Conservation (phyloP, 495 filamentous ascomycete genomes). For the Acidomyces sp. region DNA sequence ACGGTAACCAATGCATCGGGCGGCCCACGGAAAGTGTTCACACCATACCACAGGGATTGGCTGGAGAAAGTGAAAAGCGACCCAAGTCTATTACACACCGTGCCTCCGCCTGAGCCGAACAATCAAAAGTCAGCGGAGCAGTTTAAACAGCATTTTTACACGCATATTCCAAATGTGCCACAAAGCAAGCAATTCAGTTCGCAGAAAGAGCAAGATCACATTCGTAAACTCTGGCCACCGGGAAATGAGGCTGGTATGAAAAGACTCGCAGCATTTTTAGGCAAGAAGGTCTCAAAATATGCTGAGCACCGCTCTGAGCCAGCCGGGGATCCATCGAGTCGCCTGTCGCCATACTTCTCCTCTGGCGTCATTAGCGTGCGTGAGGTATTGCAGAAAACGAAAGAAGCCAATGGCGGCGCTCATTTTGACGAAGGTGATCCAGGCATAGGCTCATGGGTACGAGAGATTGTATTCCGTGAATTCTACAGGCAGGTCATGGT, state of each 20-base stretch:
- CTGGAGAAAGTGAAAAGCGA: slow-evolving; percentile 25
- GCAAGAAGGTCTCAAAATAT: slow-evolving; percentile 29
- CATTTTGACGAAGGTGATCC: slow-evolving; percentile 24
- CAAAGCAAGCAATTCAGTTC: slow-evolving; percentile 31
- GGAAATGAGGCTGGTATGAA: slow-evolving; percentile 31
- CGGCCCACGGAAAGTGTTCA: slow-evolving; percentile 35
- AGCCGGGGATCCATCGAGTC: slow-evolving; percentile 28
- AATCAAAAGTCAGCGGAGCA: slow-evolving; percentile 18
- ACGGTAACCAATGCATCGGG: slow-evolving; percentile 25
- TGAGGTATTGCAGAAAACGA: slow-evolving; percentile 24
- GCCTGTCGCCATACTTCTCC: slow-evolving; percentile 33
- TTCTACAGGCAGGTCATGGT: slow-evolving; percentile 34
- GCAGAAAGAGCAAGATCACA: slow-evolving; percentile 24
- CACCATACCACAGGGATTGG: slow-evolving; percentile 32
- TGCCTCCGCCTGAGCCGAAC: slow-evolving; percentile 25
- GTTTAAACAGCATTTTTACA: slow-evolving; percentile 26
- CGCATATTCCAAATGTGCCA: slow-evolving; percentile 23
- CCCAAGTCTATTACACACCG: slow-evolving; percentile 26
- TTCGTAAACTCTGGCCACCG: slow-evolving; percentile 34
- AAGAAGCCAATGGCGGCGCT: slow-evolving; percentile 21
- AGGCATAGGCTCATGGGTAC: slow-evolving; percentile 32
- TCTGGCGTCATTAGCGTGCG: slow-evolving; percentile 31
- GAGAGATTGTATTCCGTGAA: slow-evolving; percentile 36
- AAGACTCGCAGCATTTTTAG: slow-evolving; percentile 30
- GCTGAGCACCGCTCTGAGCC: slow-evolving; percentile 29